Evolutionary conservation across 805 yeast species (phyloP), one percentile per base, ranked within the genome.

Genomic region (Saturnispora kantuleensis): DNA sequence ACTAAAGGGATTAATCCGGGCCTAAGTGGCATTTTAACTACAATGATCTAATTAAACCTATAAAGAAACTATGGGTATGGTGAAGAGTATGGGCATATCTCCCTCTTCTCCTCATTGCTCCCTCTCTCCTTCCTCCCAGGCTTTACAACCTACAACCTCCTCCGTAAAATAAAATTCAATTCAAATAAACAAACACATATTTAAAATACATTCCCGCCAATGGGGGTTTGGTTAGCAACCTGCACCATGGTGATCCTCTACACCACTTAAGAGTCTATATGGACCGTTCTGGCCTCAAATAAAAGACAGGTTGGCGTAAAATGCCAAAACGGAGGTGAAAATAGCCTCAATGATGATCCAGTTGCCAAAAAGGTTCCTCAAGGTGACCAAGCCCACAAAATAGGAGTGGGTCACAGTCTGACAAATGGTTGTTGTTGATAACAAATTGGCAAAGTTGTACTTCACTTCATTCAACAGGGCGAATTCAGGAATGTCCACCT

Each of bases 271-370:
- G 18, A 21, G 26, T 21, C 26, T 21, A 21, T 21, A 21, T 21
- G 26, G 26, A 32, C 15, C 8, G 18, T 4, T 35, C 2, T 15
- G 10, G 10, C 17, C 17, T 49, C 54, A 59, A 46, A 59, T 58
- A 47, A 59, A 60, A 18, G 62, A 54, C 34, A 58, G 50, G 47
- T 59, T 59, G 32, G 79, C 73, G 58, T 76, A 76, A 45, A 74
- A 65, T 5, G 77, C 73, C 56, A 73, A 56, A 30, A 66, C 56
- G 30, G 73, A 61, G 49, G 70, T 68, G 51, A 76, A 70, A 33
- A 68, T 50, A 16, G 74, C 75, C 45, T 72, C 55, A 38, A 73
- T 60, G 31, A 73, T 53, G 38, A 76, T 70, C 63, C 72, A 68
- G 51, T 59, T 61, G 45, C 78, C 79, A 55, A 74, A 73, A 34